Percentiles rank a stretch among this genome's conserved stretches.
Evolutionary conservation across 495 filamentous ascomycete species (phyloP).

Genomic region (Pyronema omphalodes): DNA sequence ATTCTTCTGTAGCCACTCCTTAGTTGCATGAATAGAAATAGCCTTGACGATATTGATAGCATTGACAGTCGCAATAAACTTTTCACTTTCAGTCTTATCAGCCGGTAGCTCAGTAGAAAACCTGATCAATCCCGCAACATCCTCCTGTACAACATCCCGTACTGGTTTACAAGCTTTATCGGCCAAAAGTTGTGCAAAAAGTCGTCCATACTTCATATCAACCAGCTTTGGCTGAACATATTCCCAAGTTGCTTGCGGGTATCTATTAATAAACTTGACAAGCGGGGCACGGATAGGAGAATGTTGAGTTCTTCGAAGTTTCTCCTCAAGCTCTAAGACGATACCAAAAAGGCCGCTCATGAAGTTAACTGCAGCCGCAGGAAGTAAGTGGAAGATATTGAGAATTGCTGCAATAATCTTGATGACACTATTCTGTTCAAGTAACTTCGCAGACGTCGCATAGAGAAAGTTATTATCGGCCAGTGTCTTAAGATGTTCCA

Average conservation of each 20-base stretch:
- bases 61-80: conserved; percentile 60
- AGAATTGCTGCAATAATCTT: conserved; percentile 85
- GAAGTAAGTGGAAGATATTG: conserved; percentile 89
- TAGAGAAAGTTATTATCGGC: conserved; percentile 64
- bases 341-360: conserved; percentile 76
- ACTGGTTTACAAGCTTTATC: conserved; percentile 57
- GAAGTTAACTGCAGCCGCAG: conserved; percentile 71
- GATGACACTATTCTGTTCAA: conserved; percentile 81
- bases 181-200: conserved; percentile 76
- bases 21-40: conserved; percentile 30
- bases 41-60: conserved; percentile 69
- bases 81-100: conserved; percentile 41
- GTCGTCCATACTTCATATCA: conserved; percentile 75
- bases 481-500: conserved; percentile 84
- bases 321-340: conserved; percentile 71
- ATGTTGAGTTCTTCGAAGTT: conserved; percentile 70
- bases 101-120: conserved; percentile 39
- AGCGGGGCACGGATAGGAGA: conserved; percentile 84
- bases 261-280: conserved; percentile 86
- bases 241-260: conserved; percentile 69
- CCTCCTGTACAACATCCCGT: conserved; percentile 51
- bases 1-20: conserved; percentile 61
- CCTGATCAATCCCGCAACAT: conserved; percentile 49
- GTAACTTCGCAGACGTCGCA: conserved; percentile 78
- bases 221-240: conserved; percentile 58